Conservation (phyloP, 441 rosid genomes). For the Caryocar brasiliense region DNA sequence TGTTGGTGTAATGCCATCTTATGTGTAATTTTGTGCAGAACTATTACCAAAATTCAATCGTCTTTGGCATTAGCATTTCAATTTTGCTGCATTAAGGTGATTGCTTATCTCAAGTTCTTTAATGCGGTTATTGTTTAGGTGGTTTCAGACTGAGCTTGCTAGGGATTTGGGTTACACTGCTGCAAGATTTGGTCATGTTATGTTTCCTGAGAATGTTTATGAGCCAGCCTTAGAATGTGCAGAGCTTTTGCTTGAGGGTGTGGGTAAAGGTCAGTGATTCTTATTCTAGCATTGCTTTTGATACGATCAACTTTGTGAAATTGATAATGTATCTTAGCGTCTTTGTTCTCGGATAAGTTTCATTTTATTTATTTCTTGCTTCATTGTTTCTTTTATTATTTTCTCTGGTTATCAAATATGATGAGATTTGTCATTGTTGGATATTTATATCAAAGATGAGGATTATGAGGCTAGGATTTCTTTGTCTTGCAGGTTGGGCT, state of each 20-base stretch:
- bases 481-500: slow-evolving; percentile 75
- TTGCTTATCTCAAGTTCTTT: slow-evolving; percentile 34
- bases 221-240: slow-evolving; percentile 90
- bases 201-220: slow-evolving; percentile 95
- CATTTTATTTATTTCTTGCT: background rate
- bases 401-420: background rate
- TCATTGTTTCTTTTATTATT: background rate
- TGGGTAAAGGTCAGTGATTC: slow-evolving; percentile 59
- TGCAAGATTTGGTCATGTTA: slow-evolving; percentile 91
- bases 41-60: too few species aligned
- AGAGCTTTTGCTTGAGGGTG: slow-evolving; percentile 80
- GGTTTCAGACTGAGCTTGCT: slow-evolving; percentile 92
- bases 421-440: background rate
- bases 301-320: background rate
- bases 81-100: background rate
- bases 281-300: background rate
- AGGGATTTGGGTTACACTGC: slow-evolving; percentile 93
- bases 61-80: background rate
- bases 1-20: too few species aligned
- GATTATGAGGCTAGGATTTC: slow-evolving; percentile 1
- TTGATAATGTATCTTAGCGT: background rate
- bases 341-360: background rate
- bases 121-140: slow-evolving; percentile 53
- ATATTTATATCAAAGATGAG: background rate
- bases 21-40: background rate